Base-by-base conservation (phyloP, 129 eudicot species). In the Flaveria bidentis region DNA sequence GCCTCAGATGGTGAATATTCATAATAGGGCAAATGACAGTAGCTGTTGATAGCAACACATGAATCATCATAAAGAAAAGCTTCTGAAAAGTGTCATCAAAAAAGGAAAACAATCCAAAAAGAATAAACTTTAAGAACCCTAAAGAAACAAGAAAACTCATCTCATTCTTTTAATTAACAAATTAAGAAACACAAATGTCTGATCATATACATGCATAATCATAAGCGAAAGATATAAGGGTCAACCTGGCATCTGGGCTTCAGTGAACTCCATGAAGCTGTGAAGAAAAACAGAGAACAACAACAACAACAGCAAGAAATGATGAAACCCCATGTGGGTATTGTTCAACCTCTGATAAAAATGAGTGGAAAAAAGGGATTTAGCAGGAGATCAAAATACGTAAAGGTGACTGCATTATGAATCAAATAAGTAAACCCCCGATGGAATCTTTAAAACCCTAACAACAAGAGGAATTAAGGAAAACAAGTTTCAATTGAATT, bases 201-300 rank as follows among this genome's bases (percentile, higher is more conserved):
- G 50, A 36, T 3, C 68, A 26, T 7, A 23, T 22, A 57, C 41
- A 60, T 23, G 39, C 69, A 63, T 63, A 76, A 47, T 7, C 51
- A 72, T 42, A 46, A 71, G 46, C 16, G 0, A 69, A 22, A 58
- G 22, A 61, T 2, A 47, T 3, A 49, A 44, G 33, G 42, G 22
- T 28, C 17, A 52, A 91, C 97, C 97, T 91, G 97, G 97, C 77
- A 85, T 77, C 82, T 91, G 97, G 73, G 97, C 89, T 45, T 77
- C 50, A 67, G 70, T 44, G 82, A 51, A 44, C 71, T 82, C 83
- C 69, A 28, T 1, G 64, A 85, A 82, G 61, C 78, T 75, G 25
- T 86, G 51, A 72, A 68, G 50, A 77, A 65, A 30, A 60, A 82
- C 23, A 63, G 67, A 55, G 70, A 84, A 20, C 0, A 81, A 17